Evolutionary conservation across 148 eudicot genomes (phyloP).

Genomic region (Camellia japonica): DNA sequence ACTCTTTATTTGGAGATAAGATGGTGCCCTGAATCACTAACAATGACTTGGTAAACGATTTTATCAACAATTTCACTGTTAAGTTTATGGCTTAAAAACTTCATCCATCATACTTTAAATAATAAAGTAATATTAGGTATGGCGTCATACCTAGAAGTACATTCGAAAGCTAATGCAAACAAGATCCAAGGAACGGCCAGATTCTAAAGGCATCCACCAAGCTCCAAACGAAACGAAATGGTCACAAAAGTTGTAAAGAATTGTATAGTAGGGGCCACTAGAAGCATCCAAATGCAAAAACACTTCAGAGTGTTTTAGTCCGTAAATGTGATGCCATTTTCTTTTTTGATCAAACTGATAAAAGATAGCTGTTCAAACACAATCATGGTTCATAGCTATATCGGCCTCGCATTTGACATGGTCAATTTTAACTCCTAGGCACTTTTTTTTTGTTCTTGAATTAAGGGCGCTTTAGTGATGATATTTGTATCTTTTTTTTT

Average conservation of each 20-base stretch:
- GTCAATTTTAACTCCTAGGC: not conserved
- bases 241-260: too few species aligned
- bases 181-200: slow-evolving; percentile 16
- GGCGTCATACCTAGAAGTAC: not conserved
- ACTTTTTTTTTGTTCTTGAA: not conserved
- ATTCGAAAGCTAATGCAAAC: not conserved
- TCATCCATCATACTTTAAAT: not conserved
- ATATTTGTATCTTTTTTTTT: not conserved
- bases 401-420: not conserved
- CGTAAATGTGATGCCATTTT: too few species aligned
- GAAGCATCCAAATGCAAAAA: slow-evolving; percentile 9
- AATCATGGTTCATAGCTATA: not conserved
- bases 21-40: too few species aligned
- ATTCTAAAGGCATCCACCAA: not conserved
- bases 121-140: not conserved
- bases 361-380: not conserved
- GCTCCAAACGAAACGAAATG: slow-evolving; percentile 5
- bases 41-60: too few species aligned
- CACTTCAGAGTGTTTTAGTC: not conserved
- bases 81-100: too few species aligned
- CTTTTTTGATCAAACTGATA: too few species aligned
- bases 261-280: not conserved
- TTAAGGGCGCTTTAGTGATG: not conserved
- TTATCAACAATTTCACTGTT: too few species aligned
- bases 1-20: too few species aligned